These are phyloP conservation scores for Podila verticillata DNA, from an alignment of 192 early-diverging fungal genomes.

Conservation along the genomic window DNA sequence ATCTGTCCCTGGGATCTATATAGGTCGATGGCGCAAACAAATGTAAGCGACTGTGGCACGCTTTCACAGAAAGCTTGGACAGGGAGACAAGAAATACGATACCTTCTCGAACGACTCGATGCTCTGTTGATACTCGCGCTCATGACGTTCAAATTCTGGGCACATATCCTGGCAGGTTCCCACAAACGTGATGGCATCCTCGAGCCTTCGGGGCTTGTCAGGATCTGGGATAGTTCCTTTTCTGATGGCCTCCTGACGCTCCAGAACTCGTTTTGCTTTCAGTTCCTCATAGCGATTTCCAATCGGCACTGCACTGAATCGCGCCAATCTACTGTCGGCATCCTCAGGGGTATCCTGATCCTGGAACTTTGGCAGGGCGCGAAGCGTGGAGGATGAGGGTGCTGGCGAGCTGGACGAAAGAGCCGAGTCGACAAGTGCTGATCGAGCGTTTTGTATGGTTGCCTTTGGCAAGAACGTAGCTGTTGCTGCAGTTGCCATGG, in stretches of 20 bases:
- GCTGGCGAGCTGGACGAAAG: not conserved
- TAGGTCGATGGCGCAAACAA: too few relatives aligned
- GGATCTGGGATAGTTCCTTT: constrained; percentile 71
- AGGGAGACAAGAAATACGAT: not conserved
- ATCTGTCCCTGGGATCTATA: constrained; percentile 67
- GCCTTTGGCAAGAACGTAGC: not conserved
- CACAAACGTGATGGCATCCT: constrained; percentile 75
- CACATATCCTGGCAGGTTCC: constrained; percentile 92
- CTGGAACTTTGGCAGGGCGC: not conserved
- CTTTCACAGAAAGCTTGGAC: not conserved
- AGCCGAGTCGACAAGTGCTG: not conserved
- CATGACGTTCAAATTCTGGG: constrained; percentile 87
- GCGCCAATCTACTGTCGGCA: constrained; percentile 32
- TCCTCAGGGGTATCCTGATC: constrained; percentile 15
- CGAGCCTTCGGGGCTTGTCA: constrained; percentile 57
- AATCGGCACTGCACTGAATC: constrained; percentile 29
- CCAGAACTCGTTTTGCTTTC: constrained; percentile 66
- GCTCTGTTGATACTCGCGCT: constrained; percentile 81
- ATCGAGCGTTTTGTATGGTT: too few relatives aligned
- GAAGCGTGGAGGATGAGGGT: not conserved
- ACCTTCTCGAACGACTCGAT: constrained; percentile 81
- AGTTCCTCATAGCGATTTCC: constrained; percentile 55
- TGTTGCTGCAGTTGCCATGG: not conserved
- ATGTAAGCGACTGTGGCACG: too few relatives aligned
- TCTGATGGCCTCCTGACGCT: constrained; percentile 71